Evolutionary conservation across 148 eudicot genomes (phyloP).

Genomic region (Fagopyrum tataricum): DNA sequence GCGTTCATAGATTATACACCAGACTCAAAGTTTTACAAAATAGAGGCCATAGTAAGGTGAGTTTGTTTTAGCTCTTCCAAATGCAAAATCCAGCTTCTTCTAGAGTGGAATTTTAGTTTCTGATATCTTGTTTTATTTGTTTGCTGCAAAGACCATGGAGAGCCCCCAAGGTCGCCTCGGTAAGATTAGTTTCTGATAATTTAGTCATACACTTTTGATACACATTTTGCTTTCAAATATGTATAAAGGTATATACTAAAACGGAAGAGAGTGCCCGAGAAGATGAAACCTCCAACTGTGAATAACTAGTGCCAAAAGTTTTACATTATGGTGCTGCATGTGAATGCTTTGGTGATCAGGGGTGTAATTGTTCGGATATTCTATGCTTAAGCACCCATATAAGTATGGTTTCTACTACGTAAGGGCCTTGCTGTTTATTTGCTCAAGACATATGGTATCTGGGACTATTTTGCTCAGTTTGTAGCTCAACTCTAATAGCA

Average conservation of each 20-base stretch:
- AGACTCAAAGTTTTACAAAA: constrained; percentile 73
- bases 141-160: constrained; percentile 61
- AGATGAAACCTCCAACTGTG: background rate
- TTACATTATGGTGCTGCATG: background rate
- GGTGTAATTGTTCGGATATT: background rate
- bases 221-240: background rate
- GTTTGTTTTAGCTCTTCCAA: background rate
- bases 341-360: background rate
- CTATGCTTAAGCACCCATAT: background rate
- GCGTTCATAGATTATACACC: constrained; percentile 45
- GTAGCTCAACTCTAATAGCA: background rate
- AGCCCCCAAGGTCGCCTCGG: constrained; percentile 65
- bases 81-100: background rate
- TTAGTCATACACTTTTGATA: background rate
- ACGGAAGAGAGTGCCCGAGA: background rate
- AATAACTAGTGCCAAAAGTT: background rate
- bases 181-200: constrained; percentile 20
- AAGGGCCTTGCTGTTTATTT: background rate
- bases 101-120: background rate
- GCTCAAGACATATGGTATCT: background rate
- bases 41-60: constrained; percentile 82
- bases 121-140: constrained; percentile 8
- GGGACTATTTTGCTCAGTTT: background rate
- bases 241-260: background rate
- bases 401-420: background rate